Evolutionary conservation across 495 filamentous ascomycete species (phyloP).

Genomic region (Xylaria flabelliformis): DNA sequence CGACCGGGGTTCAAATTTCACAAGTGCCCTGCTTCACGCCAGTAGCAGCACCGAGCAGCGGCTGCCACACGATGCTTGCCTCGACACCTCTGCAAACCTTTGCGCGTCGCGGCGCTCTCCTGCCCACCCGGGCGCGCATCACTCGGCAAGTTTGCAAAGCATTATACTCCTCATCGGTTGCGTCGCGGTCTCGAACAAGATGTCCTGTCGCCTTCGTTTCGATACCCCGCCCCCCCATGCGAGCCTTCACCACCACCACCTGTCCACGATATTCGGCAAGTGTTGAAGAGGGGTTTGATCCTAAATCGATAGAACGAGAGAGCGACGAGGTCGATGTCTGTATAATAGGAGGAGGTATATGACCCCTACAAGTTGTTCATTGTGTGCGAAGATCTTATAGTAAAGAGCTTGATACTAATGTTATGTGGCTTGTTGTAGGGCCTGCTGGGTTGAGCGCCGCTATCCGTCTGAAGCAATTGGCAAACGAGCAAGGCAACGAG

Average conservation of each 20-base stretch:
- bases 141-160: constrained; percentile 20
- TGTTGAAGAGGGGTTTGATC: constrained; percentile 71
- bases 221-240: constrained; percentile 25
- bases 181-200: constrained; percentile 25
- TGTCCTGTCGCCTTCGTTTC: constrained; percentile 17
- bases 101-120: constrained; percentile 32
- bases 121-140: constrained; percentile 27
- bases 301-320: constrained; percentile 77
- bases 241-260: constrained; percentile 40
- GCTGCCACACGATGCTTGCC: constrained; percentile 32
- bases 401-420: constrained; percentile 9
- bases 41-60: background rate
- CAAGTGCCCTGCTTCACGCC: background rate
- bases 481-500: constrained; percentile 93
- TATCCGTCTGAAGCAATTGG: constrained; percentile 93
- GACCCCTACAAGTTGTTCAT: background rate
- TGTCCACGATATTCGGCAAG: constrained; percentile 30
- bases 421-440: constrained; percentile 50
- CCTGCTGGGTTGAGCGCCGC: constrained; percentile 92
- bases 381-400: background rate
- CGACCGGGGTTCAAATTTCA: background rate
- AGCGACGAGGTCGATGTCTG: constrained; percentile 94
- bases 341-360: constrained; percentile 85
- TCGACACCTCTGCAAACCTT: constrained; percentile 32
- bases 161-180: constrained; percentile 29